These are phyloP conservation scores for Lactuca sativa DNA, from an alignment of 129 eudicot species.

Conservation along the genomic window DNA sequence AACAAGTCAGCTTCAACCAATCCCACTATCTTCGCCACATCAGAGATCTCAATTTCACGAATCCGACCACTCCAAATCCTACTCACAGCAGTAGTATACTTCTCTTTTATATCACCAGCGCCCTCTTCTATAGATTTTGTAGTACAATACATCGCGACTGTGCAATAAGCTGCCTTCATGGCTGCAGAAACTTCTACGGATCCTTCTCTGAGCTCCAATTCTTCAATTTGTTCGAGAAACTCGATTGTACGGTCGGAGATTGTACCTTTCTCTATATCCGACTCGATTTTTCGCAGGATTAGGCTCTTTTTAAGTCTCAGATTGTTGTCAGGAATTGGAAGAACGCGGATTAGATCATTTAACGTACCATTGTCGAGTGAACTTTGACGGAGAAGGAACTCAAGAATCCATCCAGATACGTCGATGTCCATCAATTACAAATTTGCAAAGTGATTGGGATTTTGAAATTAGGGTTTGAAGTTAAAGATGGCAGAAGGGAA, in stretches of 20 bases:
- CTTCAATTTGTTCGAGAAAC: conserved; percentile 52
- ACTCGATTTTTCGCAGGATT: conserved; percentile 46
- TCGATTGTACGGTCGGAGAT: conserved; percentile 43
- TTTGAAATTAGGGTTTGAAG: conserved; percentile 18
- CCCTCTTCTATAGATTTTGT: conserved; percentile 27
- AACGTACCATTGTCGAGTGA: conserved; percentile 35
- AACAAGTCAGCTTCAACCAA: conserved; percentile 44
- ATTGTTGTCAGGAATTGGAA: conserved; percentile 48
- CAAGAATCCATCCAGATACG: conserved; percentile 60
- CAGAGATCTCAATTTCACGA: conserved; percentile 38
- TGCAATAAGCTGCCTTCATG: conserved; percentile 61
- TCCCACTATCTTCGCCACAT: conserved; percentile 31
- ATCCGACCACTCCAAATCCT: conserved; percentile 64
- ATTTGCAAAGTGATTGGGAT: neutral
- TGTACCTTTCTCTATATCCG: conserved; percentile 20
- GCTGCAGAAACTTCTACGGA: conserved; percentile 24
- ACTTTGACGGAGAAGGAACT: conserved; percentile 55
- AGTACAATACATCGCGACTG: conserved; percentile 61
- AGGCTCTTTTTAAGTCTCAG: conserved; percentile 37
- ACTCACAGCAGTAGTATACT: conserved; percentile 42
- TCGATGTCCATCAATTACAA: conserved; percentile 53
- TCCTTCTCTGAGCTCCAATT: conserved; percentile 36
- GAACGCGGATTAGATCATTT: conserved; percentile 30
- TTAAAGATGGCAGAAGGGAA: neutral
- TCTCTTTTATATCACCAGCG: conserved; percentile 11